Percentiles rank a stretch among this genome's conserved stretches.
These are phyloP conservation scores for Fusarium duplospermum DNA, from an alignment of 2,329 filamentous ascomycete species.

Conservation along the genomic window DNA sequence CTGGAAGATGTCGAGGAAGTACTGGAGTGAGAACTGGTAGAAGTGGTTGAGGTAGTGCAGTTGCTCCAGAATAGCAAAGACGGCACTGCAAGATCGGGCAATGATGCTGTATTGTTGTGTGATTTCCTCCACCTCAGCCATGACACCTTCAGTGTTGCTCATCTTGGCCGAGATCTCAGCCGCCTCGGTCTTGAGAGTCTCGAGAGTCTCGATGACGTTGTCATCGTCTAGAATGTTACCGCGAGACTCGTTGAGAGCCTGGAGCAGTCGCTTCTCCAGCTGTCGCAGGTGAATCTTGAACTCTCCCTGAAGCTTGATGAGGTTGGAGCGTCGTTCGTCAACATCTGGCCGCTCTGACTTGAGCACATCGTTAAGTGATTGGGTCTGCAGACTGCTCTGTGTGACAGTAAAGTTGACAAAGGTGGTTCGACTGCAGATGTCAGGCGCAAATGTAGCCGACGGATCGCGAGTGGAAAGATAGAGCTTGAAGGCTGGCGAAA, in stretches of 20 bases:
- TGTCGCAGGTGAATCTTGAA: conserved; percentile 98
- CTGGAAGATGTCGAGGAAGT: conserved; percentile 98
- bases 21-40: conserved; percentile 98
- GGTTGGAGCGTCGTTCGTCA: conserved; percentile 93
- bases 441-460: conserved; percentile 93
- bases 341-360: conserved; percentile 98
- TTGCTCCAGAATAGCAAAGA: conserved; percentile 96
- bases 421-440: conserved; percentile 97
- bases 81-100: conserved; percentile 93
- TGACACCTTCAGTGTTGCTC: conserved; percentile 94
- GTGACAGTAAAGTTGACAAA: conserved; percentile 99
- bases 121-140: conserved; percentile 97
- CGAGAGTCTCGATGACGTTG: conserved; percentile 96
- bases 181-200: conserved; percentile 97
- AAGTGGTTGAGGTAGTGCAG: conserved; percentile 99
- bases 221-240: conserved; percentile 99
- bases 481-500: conserved; percentile 94
- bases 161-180: conserved; percentile 97
- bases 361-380: conserved; percentile 96
- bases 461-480: conserved; percentile 97
- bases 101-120: conserved; percentile 95
- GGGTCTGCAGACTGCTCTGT: conserved; percentile 97
- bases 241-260: conserved; percentile 95
- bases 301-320: conserved; percentile 98
- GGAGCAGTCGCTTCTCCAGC: conserved; percentile 91